Base-by-base conservation (phyloP, 768 basidiomycete genomes). In the Tephrocybe sp. region DNA sequence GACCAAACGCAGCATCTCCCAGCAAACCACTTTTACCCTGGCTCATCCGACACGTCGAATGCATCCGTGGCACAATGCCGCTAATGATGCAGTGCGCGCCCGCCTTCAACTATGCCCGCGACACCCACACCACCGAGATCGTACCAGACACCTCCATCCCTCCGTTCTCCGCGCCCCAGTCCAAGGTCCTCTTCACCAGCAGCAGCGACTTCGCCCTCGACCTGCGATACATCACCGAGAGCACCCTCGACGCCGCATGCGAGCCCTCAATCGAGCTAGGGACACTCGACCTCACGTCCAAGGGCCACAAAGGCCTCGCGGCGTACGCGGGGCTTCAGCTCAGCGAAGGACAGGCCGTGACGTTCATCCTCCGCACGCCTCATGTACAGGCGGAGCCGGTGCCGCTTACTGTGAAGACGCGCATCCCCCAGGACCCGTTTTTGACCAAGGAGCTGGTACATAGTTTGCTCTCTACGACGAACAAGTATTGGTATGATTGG, bases 21-120 rank as follows among this genome's bases (percentile, higher is more conserved):
- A 72, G 73, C 28, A 81, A 82, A 24, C 87, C 89, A 0, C 73
- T 92, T 5, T 77, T 93, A 2, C 86, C 84, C 19, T 95, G 92
- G 92, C 75, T 95, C 37, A 76, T 92, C 49, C 84, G 92, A 1
- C 84, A 87, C 40, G 82, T 95, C 36, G 91, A 92, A 73, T 87
- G 91, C 51, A 82, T 98, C 56, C 87, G 96, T 15, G 96, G 96
- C 1, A 77, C 64, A 6, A 72, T 97, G 26, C 85, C 90, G 0
- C 74, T 96, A 45, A 76, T 82, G 49, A 78, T 98, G 67, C 91
- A 98, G 70, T 94, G 92, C 59, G 92, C 92, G 0, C 96, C 96
- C 0, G 96, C 94, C 0, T 99, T 99, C 82, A 87, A 97, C 67
- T 99, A 99, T 60, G 94, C 92, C 0, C 78, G 88, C 11, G 78